phyloP scores from a whole-genome alignment of 257 asterid species.

The Scutellaria baicalensis region DNA sequence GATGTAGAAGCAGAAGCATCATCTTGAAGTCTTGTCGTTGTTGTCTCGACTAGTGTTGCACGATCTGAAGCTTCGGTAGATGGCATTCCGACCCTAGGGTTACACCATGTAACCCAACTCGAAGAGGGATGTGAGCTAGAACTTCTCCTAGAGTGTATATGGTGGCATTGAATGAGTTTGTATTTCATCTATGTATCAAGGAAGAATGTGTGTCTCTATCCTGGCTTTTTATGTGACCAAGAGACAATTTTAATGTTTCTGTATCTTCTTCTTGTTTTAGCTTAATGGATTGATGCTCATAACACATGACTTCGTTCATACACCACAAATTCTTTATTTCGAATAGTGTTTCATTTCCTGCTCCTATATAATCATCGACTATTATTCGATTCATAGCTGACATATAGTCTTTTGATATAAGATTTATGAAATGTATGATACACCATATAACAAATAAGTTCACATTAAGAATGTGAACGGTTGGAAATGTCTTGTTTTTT shows the following conservation, averaged over 20 bases:
- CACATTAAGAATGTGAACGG: too few species aligned
- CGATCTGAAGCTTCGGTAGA: not conserved
- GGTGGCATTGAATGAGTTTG: not conserved
- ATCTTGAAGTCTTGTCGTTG: not conserved
- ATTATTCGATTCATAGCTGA: not conserved
- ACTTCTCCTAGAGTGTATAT: not conserved
- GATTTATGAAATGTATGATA: not conserved
- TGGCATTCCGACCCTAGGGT: not conserved
- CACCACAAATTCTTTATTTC: not conserved
- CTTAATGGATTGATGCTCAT: not conserved
- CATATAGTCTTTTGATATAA: not conserved
- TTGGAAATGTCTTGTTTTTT: too few species aligned
- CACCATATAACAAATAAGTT: too few species aligned
- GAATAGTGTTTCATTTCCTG: not conserved
- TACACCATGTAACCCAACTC: not conserved
- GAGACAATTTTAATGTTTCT: not conserved
- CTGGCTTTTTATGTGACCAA: not conserved
- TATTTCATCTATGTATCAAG: not conserved
- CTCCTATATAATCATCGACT: not conserved
- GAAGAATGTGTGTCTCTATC: conserved; percentile 3
- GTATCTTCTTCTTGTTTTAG: not conserved
- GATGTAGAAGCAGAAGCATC: conserved; percentile 13
- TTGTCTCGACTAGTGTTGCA: not conserved
- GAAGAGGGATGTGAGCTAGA: conserved; percentile 6
- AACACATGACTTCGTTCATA: not conserved